phyloP scores from a whole-genome alignment of 208 protist genomes.

The Wallacemonas sp. region DNA sequence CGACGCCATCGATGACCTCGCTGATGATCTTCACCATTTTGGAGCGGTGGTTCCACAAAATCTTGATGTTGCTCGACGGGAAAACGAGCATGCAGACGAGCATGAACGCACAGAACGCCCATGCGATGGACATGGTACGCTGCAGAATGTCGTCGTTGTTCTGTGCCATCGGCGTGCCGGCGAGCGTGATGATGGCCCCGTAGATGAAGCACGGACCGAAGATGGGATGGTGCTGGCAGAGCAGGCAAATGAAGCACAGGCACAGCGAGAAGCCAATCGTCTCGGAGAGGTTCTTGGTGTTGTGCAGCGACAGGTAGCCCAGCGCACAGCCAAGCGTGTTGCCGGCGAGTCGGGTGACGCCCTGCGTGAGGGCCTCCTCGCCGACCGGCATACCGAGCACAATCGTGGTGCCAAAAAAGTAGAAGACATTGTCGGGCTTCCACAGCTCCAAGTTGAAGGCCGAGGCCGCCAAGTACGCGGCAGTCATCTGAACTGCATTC shows the following conservation, averaged over 20 bases:
- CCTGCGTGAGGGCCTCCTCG: conserved; percentile 30
- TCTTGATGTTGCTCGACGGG: conserved; percentile 40
- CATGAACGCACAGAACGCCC: conserved; percentile 35
- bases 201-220: conserved; percentile 27
- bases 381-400: conserved; percentile 27
- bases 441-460: conserved; percentile 15
- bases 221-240: conserved; percentile 21
- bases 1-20: conserved; percentile 21
- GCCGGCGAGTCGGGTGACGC: conserved; percentile 20
- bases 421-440: conserved; percentile 11
- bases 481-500: conserved; percentile 43
- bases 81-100: conserved; percentile 42
- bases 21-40: conserved; percentile 25
- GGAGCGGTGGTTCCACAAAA: conserved; percentile 29
- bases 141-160: conserved; percentile 11
- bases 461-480: conserved; percentile 37
- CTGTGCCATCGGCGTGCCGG: conserved; percentile 16
- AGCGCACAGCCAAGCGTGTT: conserved; percentile 25
- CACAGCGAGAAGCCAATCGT: conserved; percentile 13
- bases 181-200: conserved; percentile 18
- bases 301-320: conserved; percentile 21
- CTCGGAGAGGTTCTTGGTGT: conserved; percentile 14
- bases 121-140: conserved; percentile 29
- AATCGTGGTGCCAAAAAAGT: conserved; percentile 29
- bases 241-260: conserved; percentile 20